Evolutionary conservation across 164 flowering plant genomes (phyloP).

Genomic region (Vitis amurensis): DNA sequence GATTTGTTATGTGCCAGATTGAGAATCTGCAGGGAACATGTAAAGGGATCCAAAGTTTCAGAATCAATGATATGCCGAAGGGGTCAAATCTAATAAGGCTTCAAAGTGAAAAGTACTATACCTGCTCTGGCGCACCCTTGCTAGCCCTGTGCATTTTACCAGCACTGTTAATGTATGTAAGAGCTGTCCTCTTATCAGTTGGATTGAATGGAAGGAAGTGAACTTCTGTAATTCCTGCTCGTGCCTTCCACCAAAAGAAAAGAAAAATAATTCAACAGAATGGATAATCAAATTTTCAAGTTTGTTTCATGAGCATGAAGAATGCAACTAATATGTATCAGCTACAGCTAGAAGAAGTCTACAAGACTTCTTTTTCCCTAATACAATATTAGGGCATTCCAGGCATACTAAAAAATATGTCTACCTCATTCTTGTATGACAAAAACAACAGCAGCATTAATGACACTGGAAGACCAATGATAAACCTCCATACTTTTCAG

Average conservation of each 20-base stretch:
- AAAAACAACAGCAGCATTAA: too few relatives aligned
- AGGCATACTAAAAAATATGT: too few relatives aligned
- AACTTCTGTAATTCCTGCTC: slow-evolving; percentile 28
- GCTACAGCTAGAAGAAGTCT: too few relatives aligned
- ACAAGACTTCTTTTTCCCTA: too few relatives aligned
- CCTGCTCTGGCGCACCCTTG: slow-evolving; percentile 48
- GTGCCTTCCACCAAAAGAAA: slow-evolving; percentile 6
- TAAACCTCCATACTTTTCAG: too few relatives aligned
- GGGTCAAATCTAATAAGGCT: not conserved
- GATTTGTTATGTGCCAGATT: slow-evolving; percentile 18
- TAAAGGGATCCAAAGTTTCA: not conserved
- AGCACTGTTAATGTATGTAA: slow-evolving; percentile 26
- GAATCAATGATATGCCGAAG: not conserved
- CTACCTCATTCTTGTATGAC: too few relatives aligned
- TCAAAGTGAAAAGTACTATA: not conserved
- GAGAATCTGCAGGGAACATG: slow-evolving; percentile 9
- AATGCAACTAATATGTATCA: too few relatives aligned
- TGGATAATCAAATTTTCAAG: too few relatives aligned
- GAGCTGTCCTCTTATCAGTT: slow-evolving; percentile 33
- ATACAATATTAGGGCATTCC: too few relatives aligned
- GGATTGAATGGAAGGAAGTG: slow-evolving; percentile 42
- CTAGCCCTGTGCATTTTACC: slow-evolving; percentile 36
- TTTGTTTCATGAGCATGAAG: too few relatives aligned
- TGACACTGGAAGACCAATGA: too few relatives aligned
- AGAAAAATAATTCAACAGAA: too few relatives aligned